phyloP scores from a whole-genome alignment of 352 stramenopile genomes.

The Phytophthora agathidicida region DNA sequence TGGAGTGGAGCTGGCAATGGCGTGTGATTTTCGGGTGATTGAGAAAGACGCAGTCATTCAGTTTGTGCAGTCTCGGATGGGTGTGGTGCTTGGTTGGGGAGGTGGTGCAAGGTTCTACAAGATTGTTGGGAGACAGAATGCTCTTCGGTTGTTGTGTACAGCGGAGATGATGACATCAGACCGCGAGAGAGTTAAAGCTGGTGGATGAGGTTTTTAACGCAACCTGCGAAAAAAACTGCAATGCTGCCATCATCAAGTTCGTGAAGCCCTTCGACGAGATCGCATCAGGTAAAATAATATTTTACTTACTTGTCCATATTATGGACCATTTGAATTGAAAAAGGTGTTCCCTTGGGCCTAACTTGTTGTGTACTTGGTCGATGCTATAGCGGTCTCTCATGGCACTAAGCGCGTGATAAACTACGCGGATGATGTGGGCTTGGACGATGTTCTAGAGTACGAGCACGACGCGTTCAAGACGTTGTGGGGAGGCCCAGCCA shows the following conservation, averaged over 20 bases:
- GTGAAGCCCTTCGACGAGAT: slow-evolving; percentile 51
- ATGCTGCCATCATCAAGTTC: slow-evolving; percentile 44
- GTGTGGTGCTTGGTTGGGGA: slow-evolving; percentile 80
- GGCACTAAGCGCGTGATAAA: slow-evolving; percentile 68
- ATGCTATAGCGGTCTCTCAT: slow-evolving; percentile 57
- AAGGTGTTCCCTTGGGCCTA: too few species aligned
- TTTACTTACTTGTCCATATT: background rate
- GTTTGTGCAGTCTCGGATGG: slow-evolving; percentile 85
- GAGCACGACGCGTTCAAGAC: slow-evolving; percentile 67
- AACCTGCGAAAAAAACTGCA: slow-evolving; percentile 16
- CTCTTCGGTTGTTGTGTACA: slow-evolving; percentile 75
- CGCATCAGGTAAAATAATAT: slow-evolving; percentile 43
- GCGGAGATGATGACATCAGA: slow-evolving; percentile 51
- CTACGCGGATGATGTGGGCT: slow-evolving; percentile 67
- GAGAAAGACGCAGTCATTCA: slow-evolving; percentile 64
- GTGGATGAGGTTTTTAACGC: slow-evolving; percentile 59
- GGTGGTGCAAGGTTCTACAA: slow-evolving; percentile 74
- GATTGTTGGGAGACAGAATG: slow-evolving; percentile 72
- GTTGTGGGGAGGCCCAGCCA: slow-evolving; percentile 74
- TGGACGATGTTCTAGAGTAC: slow-evolving; percentile 58
- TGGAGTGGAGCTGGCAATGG: slow-evolving; percentile 78
- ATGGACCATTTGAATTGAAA: too few species aligned
- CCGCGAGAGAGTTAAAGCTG: slow-evolving; percentile 60
- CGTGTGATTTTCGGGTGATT: slow-evolving; percentile 82
- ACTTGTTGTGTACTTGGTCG: background rate